Percentiles rank a stretch among this genome's conserved stretches.
These are phyloP conservation scores for Cordyceps cicadae DNA, from an alignment of 2,329 filamentous ascomycete species.

Conservation along the genomic window DNA sequence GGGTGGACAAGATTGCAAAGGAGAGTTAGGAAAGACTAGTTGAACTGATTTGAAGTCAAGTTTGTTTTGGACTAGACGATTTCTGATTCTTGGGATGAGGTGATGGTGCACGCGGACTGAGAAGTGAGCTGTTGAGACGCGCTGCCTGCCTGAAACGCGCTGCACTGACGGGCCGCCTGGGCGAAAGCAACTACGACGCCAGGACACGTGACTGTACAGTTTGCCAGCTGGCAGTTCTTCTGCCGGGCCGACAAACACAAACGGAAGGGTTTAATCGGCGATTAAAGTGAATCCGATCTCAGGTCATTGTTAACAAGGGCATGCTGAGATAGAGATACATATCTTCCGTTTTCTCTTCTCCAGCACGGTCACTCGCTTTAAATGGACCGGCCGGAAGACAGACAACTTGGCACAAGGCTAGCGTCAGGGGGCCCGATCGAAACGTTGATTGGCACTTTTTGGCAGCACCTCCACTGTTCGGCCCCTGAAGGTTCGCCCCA, in stretches of 20 bases:
- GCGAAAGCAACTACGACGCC: constrained; percentile 8
- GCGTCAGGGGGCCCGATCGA: constrained; percentile 9
- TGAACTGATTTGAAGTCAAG: not conserved
- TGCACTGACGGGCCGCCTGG: not conserved
- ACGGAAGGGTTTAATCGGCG: not conserved
- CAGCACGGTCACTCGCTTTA: not conserved
- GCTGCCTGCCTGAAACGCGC: constrained; percentile 3
- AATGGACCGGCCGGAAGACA: not conserved
- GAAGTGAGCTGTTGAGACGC: constrained; percentile 2
- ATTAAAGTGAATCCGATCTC: not conserved
- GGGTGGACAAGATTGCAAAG: not conserved
- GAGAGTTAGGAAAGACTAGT: not conserved
- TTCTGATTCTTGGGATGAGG: no score
- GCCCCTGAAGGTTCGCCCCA: constrained; percentile 9
- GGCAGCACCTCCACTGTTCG: constrained; percentile 8
- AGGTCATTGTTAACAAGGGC: not conserved
- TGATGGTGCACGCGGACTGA: not conserved
- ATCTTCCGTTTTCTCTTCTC: not conserved
- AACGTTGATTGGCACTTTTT: constrained; percentile 12
- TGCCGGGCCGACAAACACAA: not conserved
- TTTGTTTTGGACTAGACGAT: not conserved
- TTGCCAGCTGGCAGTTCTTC: constrained; percentile 1
- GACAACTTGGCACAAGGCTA: constrained; percentile 1
- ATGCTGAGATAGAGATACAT: not conserved
- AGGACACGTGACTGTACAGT: constrained; percentile 2